Percentiles rank a stretch among this genome's conserved stretches.
phyloP scores from a whole-genome alignment of 2,329 filamentous ascomycete species.

The Trichoderma atroviride region DNA sequence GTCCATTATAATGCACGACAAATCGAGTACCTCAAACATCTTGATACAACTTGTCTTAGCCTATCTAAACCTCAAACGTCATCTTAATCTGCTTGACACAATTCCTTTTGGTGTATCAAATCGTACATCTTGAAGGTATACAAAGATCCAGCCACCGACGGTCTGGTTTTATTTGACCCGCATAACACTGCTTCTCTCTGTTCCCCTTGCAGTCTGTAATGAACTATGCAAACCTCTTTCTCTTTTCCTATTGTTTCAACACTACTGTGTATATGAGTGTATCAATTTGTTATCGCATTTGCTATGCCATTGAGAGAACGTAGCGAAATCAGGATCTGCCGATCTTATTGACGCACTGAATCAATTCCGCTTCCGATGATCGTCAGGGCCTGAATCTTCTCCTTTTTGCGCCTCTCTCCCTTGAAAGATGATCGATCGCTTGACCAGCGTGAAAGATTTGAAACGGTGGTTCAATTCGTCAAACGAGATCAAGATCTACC shows the following conservation, averaged over 20 bases:
- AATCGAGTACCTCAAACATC: neutral
- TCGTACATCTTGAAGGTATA: neutral
- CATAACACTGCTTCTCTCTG: neutral
- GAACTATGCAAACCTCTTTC: neutral
- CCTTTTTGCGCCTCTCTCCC: neutral
- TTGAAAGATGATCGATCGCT: neutral
- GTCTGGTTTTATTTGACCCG: constrained; percentile 17
- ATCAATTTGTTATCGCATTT: neutral
- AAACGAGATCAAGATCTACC: neutral
- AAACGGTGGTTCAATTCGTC: neutral
- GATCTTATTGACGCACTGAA: neutral
- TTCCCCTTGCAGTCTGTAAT: neutral
- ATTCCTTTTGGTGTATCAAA: neutral
- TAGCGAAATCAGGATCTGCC: constrained; percentile 21
- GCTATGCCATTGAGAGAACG: neutral
- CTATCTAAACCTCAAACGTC: neutral
- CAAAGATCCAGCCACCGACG: neutral
- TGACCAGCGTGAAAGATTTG: neutral
- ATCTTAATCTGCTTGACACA: neutral
- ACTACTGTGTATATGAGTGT: neutral
- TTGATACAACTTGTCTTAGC: neutral
- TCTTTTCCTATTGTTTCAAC: neutral
- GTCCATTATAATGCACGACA: neutral
- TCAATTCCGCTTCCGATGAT: neutral
- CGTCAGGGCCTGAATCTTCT: constrained; percentile 13